phyloP scores from a whole-genome alignment of 129 eudicot species.

The Heracleum sosnowskyi region DNA sequence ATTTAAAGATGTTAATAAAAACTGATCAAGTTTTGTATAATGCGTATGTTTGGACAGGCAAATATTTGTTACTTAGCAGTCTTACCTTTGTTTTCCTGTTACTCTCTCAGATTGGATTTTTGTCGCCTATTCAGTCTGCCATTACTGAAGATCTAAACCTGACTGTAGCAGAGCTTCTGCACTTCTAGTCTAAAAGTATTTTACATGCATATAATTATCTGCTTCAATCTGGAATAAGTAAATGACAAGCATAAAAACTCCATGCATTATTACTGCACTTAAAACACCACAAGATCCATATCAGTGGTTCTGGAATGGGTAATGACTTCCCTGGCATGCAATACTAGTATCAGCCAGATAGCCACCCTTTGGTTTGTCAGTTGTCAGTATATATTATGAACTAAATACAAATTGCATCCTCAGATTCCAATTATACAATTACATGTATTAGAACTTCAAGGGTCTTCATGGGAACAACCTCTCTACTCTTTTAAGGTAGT shows the following conservation, averaged over 20 bases:
- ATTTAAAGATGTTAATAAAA: not conserved
- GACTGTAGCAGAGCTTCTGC: slow-evolving; percentile 34
- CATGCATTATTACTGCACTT: not conserved
- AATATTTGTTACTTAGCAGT: not conserved
- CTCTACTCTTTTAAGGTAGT: not conserved
- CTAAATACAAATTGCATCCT: not conserved
- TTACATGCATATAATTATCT: not conserved
- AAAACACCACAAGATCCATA: not conserved
- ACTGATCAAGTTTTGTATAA: not conserved
- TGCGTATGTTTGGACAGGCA: not conserved
- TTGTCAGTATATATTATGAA: not conserved
- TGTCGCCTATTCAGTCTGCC: slow-evolving; percentile 46
- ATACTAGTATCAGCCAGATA: not conserved
- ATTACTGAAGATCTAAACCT: slow-evolving; percentile 41
- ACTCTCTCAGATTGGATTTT: slow-evolving; percentile 42
- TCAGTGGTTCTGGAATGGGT: not conserved
- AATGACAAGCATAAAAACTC: not conserved
- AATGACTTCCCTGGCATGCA: not conserved
- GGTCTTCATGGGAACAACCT: not conserved
- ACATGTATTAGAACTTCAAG: not conserved
- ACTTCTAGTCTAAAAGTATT: too few species aligned
- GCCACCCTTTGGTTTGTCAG: not conserved
- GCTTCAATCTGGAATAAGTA: not conserved
- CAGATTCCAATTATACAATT: not conserved
- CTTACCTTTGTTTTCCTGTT: slow-evolving; percentile 4